Base-by-base conservation (phyloP, 306 rosid species). In the Parietaria judaica region DNA sequence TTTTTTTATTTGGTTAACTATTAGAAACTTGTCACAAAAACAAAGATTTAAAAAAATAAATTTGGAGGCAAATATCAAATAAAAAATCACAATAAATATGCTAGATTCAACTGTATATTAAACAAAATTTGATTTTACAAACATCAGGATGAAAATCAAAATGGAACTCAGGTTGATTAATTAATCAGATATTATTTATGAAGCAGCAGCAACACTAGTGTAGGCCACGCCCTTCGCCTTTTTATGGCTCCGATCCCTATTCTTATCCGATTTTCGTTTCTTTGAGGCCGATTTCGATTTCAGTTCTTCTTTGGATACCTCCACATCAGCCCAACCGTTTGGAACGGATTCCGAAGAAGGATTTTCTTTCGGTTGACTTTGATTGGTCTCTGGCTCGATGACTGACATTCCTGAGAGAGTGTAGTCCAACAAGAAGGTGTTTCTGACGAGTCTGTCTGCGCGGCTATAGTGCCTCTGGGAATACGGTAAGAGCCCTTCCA, bases 391-490 rank as follows among this genome's bases (percentile, higher is more conserved):
- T 2, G 96, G 98, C 66, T 92, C 90, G 52, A 92, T 61, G 61
- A 92, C 98, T 31, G 96, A 84, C 98, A 92, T 92, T 66, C 82
- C 83, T 60, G 89, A 65, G 39, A 88, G 83, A 63, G 81, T 71
- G 80, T 80, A 88, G 62, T 86, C 89, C 65, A 86, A 71, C 76
- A 92, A 70, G 72, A 75, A 88, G 14, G 88, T 77, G 82, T 84
- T 76, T 72, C 96, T 86, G n/a, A 86, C 94, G 46, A 77, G 88
- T 82, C 96, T 82, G 79, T 92, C 98, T 67, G 84, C 66, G 75
- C 98, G 75, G 81, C 83, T 74, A 61, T 73, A 80, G 74, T 92
- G 98, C 79, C 98, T 92, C 70, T 88, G 94, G 36, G 94, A 80
- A 74, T 86, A 88, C 39, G 95, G 89, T 45, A 82, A 63, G 15